Base-by-base conservation (phyloP, 2,329 filamentous ascomycete species). In the Trichoderma atroviride region DNA sequence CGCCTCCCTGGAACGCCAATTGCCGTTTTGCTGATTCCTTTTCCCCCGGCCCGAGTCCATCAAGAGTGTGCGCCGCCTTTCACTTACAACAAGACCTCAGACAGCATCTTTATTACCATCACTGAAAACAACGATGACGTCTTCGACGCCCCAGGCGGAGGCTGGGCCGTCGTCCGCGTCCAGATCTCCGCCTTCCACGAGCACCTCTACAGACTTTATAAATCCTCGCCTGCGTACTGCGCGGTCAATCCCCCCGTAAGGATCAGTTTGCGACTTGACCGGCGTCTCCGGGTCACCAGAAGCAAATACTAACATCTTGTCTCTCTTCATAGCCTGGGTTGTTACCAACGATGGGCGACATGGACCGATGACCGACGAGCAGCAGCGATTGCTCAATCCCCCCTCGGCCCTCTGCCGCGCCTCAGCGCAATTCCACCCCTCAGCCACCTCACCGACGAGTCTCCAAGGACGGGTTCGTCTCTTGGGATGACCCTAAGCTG, bases 401-500 rank as follows among this genome's bases (percentile, higher is more conserved):
- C 31, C 84, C 83, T 1, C 74, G 76, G 1, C 79, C 79, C n/a
- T 74, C 81, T 29, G 75, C 79, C 9, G 77, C 74, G 16, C 78
- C 82, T 4, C 80, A 83, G 16, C 82, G 82, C 73, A 84, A 85
- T 71, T 79, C 79, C 43, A 75, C 77, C 1, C 82, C 83, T 27
- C 75, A 76, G 70, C 78, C 81, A 33, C 75, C 77, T 16, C 75
- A 80, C 37, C 77, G 82, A 43, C 81, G 84, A 55, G 77, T 85
- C 13, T 86, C 84, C 5, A 79, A 78, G 63, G 84, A 86, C 74
- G 84, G 84, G 27, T 86, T 81, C 69, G 76, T 85, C 67, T 79
- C 81, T 72, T 80, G 75, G 68, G 77, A 80, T 6, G 81, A 84
- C 63, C 79, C 79, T 31, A 73, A 78, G 5, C 72, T 79, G 29